Evolutionary conservation across 805 yeast genomes (phyloP), one percentile per base, ranked within the genome.

Genomic region (Candida michaelii): DNA sequence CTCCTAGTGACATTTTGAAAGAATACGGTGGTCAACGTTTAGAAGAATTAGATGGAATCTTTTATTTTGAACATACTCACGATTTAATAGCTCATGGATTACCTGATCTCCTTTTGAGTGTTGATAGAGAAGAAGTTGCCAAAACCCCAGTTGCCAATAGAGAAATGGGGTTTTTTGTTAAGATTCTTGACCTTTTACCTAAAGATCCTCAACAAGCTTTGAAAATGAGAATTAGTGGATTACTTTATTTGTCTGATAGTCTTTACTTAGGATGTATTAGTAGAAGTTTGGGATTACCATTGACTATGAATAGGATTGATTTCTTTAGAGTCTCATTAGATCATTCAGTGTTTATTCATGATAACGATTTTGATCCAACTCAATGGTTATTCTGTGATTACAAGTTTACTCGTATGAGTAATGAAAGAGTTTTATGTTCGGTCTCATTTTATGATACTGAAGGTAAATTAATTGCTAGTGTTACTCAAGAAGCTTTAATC

Each of bases 321-420:
- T 66, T 61, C 43, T 68, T 68, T 52, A 52, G 73, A 30, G 71
- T 65, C 2, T 60, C 67, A 30, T 55, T 68, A 39, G 73, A 68
- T 46, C 73, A 68, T 45, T 37, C 64, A 3, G 53, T 68, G 6
- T 62, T 49, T 44, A 59, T 59, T 51, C 72, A 68, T 47, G 72
- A 67, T 43, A 51, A 38, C 3, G 58, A 67, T 34, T 67, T 60
- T 32, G 67, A 65, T 43, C 62, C 70, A 1, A 60, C 65, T 27
- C 49, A 58, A 27, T 68, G 66, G 66, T 38, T 67, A 50, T 68
- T 58, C 41, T 37, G 66, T 45, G 71, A 65, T 46, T 66, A 55
- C 49, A 50, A 51, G 34, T 68, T 64, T 40, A 41, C 49, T 27
- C 52, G 65, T 27, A 49, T 65, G 56, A 51, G 54, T 43, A 68